Percentiles rank a stretch among this genome's conserved stretches.
phyloP scores from a whole-genome alignment of 2,329 filamentous ascomycete genomes.

The Aspergillus clavatus region DNA sequence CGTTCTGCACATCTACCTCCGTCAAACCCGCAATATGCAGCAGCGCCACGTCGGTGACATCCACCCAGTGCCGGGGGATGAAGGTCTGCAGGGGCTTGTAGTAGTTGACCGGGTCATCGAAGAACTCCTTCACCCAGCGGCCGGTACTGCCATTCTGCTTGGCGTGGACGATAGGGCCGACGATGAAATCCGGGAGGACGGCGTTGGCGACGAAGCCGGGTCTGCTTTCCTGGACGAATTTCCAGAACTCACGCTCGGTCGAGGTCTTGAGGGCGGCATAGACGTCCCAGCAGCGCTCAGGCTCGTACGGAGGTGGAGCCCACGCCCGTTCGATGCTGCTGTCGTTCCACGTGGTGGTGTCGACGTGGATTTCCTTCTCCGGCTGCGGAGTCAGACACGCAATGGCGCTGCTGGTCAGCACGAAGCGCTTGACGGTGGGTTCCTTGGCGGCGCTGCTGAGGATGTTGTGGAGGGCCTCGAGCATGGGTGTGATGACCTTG shows the following conservation, averaged over 20 bases:
- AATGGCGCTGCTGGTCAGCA: slow-evolving; percentile 3
- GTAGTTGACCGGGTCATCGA: background rate
- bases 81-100: background rate
- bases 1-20: background rate
- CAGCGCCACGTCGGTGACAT: background rate
- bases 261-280: slow-evolving; percentile 44
- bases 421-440: slow-evolving; percentile 1
- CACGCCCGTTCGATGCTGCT: background rate
- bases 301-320: background rate
- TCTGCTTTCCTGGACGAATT: slow-evolving; percentile 42
- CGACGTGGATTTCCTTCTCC: background rate
- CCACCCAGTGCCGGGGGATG: background rate
- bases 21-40: background rate
- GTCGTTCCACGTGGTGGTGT: background rate
- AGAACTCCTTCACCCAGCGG: background rate
- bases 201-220: slow-evolving; percentile 44
- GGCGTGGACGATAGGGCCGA: slow-evolving; percentile 3
- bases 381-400: background rate
- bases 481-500: slow-evolving; percentile 1
- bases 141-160: background rate
- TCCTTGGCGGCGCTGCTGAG: background rate
- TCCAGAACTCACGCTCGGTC: slow-evolving; percentile 45
- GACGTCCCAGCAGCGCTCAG: slow-evolving; percentile 3
- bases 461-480: background rate
- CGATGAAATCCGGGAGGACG: slow-evolving; percentile 31